These are phyloP conservation scores for Suhomyces prunicola DNA, from an alignment of 805 yeast species.

Conservation along the genomic window DNA sequence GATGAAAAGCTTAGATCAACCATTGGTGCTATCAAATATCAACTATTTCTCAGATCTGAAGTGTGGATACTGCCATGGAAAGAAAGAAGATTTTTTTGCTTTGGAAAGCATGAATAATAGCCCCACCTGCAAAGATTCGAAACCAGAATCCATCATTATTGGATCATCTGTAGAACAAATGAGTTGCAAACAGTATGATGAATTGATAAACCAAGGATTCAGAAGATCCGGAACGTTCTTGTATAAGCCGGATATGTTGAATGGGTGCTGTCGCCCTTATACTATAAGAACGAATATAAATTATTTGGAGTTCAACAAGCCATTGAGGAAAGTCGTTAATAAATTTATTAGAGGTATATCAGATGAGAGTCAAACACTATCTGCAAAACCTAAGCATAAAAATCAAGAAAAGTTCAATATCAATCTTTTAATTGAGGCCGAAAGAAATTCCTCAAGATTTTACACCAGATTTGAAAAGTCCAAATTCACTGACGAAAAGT, in stretches of 20 bases:
- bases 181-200: constrained; percentile 56
- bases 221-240: constrained; percentile 74
- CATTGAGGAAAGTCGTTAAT: constrained; percentile 62
- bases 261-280: constrained; percentile 76
- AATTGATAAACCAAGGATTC: constrained; percentile 66
- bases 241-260: constrained; percentile 60
- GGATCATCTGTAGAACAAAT: constrained; percentile 44
- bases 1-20: background rate
- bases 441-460: constrained; percentile 33
- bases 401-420: constrained; percentile 15
- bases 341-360: constrained; percentile 47
- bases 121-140: constrained; percentile 5
- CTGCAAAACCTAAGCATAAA: constrained; percentile 8
- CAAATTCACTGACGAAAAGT: constrained; percentile 55
- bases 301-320: constrained; percentile 53
- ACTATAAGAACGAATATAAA: constrained; percentile 64
- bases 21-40: constrained; percentile 43
- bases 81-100: constrained; percentile 38
- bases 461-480: constrained; percentile 53
- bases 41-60: constrained; percentile 40
- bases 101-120: constrained; percentile 29
- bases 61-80: constrained; percentile 76
- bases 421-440: constrained; percentile 37
- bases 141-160: constrained; percentile 24
- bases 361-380: constrained; percentile 10